phyloP scores from a whole-genome alignment of 331 rosid genomes.

The Acacia pycnantha region DNA sequence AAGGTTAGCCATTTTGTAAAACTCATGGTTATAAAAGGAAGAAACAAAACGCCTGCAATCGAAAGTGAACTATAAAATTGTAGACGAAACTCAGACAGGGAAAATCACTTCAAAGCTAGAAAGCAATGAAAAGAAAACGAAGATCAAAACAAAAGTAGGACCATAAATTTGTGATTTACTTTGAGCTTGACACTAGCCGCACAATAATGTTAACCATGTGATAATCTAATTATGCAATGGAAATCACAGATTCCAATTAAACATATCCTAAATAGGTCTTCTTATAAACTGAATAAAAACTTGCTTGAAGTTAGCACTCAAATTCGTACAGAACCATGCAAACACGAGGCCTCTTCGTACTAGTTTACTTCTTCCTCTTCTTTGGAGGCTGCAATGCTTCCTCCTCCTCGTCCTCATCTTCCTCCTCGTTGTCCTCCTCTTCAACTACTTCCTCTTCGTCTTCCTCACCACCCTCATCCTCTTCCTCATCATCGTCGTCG shows the following conservation, averaged over 20 bases:
- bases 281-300: constrained; percentile 42
- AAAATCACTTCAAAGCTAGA: neutral
- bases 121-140: neutral
- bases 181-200: constrained; percentile 36
- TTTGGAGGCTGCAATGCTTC: constrained; percentile 95
- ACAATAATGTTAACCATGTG: constrained; percentile 28
- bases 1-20: neutral
- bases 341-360: constrained; percentile 34
- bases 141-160: constrained; percentile 17
- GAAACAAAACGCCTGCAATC: neutral
- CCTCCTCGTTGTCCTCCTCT: constrained; percentile 26
- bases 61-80: neutral
- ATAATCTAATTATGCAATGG: constrained; percentile 55
- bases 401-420: constrained; percentile 72
- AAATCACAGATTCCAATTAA: constrained; percentile 50
- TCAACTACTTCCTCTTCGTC: constrained; percentile 38
- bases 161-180: neutral
- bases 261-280: constrained; percentile 59
- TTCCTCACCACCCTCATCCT: constrained; percentile 46
- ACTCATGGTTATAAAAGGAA: neutral
- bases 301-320: constrained; percentile 2
- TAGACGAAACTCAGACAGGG: neutral
- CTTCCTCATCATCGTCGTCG: constrained; percentile 32
- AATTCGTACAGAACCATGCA: constrained; percentile 43
- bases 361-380: constrained; percentile 85